These are phyloP conservation scores for Fimicolochytrium jonesii DNA, from an alignment of 192 early-diverging fungal genomes.

Conservation along the genomic window DNA sequence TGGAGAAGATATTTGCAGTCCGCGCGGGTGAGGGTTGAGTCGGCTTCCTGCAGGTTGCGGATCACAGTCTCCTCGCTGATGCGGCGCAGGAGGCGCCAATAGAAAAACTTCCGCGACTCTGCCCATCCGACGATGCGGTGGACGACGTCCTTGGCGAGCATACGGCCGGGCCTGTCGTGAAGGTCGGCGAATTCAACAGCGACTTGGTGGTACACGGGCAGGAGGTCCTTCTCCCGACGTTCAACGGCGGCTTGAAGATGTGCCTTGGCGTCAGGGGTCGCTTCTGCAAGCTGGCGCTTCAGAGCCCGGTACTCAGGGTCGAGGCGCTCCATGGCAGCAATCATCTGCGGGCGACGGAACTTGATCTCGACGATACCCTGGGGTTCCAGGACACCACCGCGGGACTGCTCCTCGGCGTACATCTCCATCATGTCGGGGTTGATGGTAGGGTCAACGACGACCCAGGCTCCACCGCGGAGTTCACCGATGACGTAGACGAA, in stretches of 20 bases:
- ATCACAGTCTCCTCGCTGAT: slow-evolving; percentile 74
- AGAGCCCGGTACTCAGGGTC: slow-evolving; percentile 72
- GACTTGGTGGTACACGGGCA: slow-evolving; percentile 91
- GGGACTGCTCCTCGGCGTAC: slow-evolving; percentile 88
- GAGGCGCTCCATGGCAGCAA: slow-evolving; percentile 89
- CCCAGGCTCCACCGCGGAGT: slow-evolving; percentile 97
- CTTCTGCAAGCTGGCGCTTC: slow-evolving; percentile 52
- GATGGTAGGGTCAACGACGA: slow-evolving; percentile 94
- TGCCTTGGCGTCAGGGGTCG: slow-evolving; percentile 56
- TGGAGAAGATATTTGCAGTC: slow-evolving; percentile 47
- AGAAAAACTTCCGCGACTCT: slow-evolving; percentile 80
- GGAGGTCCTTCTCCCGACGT: slow-evolving; percentile 76
- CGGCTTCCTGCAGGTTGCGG: slow-evolving; percentile 51
- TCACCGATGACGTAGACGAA: slow-evolving; percentile 98
- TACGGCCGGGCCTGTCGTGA: slow-evolving; percentile 92
- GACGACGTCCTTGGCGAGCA: slow-evolving; percentile 92
- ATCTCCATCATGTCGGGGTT: slow-evolving; percentile 99
- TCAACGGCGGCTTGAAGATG: slow-evolving; percentile 68
- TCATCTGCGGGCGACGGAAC: slow-evolving; percentile 87
- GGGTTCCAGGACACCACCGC: slow-evolving; percentile 95
- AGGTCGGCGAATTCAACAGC: slow-evolving; percentile 96
- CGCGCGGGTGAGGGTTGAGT: slow-evolving; percentile 44
- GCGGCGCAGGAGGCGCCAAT: slow-evolving; percentile 83
- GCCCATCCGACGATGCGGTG: slow-evolving; percentile 75
- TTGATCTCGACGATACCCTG: slow-evolving; percentile 98